Evolutionary conservation across 2,329 filamentous ascomycete species (phyloP), one percentile per base, ranked within the genome.

Genomic region (Pyricularia pennisetigena): DNA sequence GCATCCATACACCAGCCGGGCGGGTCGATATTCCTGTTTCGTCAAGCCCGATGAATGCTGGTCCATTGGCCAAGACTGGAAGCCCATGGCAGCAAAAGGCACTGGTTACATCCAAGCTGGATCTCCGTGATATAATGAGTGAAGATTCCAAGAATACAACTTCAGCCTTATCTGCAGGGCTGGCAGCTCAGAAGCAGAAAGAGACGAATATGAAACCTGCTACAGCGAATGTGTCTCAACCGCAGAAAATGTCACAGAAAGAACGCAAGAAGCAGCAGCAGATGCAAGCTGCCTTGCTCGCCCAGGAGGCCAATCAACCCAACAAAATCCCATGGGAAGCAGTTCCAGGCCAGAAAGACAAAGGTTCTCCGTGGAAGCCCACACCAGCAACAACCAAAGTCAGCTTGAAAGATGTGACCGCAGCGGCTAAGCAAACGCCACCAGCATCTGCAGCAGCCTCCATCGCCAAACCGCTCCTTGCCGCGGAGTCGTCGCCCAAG

Each of bases 191-290:
- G 72, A 83, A 77, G 64, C 75, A 72, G 8, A 82, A 79, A 67
- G 79, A 82, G 23, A 69, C 76, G 6, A 57, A 68, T 2, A 66
- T 72, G 66, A 82, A 79, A 71, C 67, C 74, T 57, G 73, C 80
- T 0, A 79, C 80, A 20, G 75, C 26, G 4, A 41, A 26, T 26
- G 54, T 14, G 4, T 23, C 66, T 14, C 57, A 67, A 41, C 28
- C 29, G n/a, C 26, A 79, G 0, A 97, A 92, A 75, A 79, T 97
- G 72, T 97, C 94, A 0, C 95, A 98, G 73, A 97, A 95, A 75
- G 94, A 97, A 76, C 59, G 59, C 26, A 98, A 97, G 79, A 91
- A 87, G 75, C 87, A 93, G 71, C 87, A 93, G 73, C 90, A 93
- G 73, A 83, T 28, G 80, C 80, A 41, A 79, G 79, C 77, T 59